Evolutionary conservation across 2,329 filamentous ascomycete species (phyloP).

Genomic region (Metarhizium guizhouense): DNA sequence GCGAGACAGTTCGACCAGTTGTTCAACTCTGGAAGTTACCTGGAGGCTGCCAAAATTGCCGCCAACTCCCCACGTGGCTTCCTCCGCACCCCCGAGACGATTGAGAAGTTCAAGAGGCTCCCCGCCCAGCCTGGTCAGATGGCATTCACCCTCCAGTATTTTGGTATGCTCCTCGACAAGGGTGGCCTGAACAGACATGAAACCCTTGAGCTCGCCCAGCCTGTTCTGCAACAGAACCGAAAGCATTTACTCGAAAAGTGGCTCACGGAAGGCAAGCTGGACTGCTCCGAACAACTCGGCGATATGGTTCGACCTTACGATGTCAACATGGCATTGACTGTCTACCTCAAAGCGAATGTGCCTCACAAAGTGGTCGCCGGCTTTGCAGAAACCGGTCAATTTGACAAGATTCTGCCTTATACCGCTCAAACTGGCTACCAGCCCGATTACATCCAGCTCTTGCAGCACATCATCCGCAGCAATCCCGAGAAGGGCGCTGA

Average conservation of each 20-base stretch:
- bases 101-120: constrained; percentile 88
- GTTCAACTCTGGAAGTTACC: constrained; percentile 69
- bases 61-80: constrained; percentile 96
- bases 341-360: constrained; percentile 86
- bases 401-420: constrained; percentile 93
- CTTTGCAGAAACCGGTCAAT: constrained; percentile 91
- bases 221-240: constrained; percentile 85
- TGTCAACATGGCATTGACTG: constrained; percentile 72
- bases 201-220: constrained; percentile 85
- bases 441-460: constrained; percentile 87
- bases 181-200: constrained; percentile 87
- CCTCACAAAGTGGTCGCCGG: constrained; percentile 92
- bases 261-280: constrained; percentile 92
- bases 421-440: constrained; percentile 76
- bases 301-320: constrained; percentile 89
- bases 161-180: constrained; percentile 94
- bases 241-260: constrained; percentile 97
- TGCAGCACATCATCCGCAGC: constrained; percentile 82
- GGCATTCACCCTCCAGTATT: constrained; percentile 93
- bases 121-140: constrained; percentile 77
- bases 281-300: constrained; percentile 92
- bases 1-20: constrained; percentile 87
- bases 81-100: constrained; percentile 86
- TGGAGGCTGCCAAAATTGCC: constrained; percentile 88
- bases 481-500: constrained; percentile 92